Evolutionary conservation across 2,329 filamentous ascomycete genomes (phyloP).

Genomic region (Epichloe sp.): DNA sequence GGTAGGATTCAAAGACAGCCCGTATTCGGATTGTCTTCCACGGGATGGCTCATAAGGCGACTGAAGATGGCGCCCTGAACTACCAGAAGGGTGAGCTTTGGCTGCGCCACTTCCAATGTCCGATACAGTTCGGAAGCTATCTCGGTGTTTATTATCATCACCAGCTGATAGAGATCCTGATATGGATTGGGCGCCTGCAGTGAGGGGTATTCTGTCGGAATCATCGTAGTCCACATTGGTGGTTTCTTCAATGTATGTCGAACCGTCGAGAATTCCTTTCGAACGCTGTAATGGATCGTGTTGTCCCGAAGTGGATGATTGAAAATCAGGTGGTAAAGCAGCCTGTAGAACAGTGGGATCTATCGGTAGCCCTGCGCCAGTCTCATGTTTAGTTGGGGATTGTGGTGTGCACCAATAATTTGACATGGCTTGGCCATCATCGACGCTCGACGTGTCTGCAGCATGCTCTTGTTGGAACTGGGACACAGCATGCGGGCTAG

Average conservation of each 20-base stretch:
- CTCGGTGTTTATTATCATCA: slow-evolving; percentile 28
- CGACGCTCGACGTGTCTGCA: slow-evolving; percentile 2
- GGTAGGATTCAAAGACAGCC: slow-evolving; percentile 39
- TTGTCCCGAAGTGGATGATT: slow-evolving; percentile 14
- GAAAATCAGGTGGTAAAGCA: slow-evolving; percentile 40
- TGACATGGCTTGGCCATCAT: slow-evolving; percentile 28
- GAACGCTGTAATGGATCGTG: slow-evolving; percentile 16
- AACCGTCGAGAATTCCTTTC: slow-evolving; percentile 16
- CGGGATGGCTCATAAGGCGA: slow-evolving; percentile 31
- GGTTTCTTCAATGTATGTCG: slow-evolving; percentile 22
- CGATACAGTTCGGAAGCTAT: slow-evolving; percentile 45
- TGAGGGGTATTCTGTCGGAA: slow-evolving; percentile 46
- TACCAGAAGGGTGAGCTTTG: slow-evolving; percentile 39
- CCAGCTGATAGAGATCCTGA: slow-evolving; percentile 32
- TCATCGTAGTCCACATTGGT: slow-evolving; percentile 29
- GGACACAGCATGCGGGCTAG: not conserved
- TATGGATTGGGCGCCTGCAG: slow-evolving; percentile 41
- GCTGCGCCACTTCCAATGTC: slow-evolving; percentile 43
- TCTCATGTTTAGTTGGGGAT: slow-evolving; percentile 21
- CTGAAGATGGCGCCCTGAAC: slow-evolving; percentile 41
- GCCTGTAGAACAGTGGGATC: slow-evolving; percentile 40
- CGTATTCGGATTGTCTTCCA: slow-evolving; percentile 41
- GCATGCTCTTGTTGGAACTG: slow-evolving; percentile 3
- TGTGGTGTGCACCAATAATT: slow-evolving; percentile 41
- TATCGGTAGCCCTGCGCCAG: slow-evolving; percentile 35